phyloP scores from a whole-genome alignment of 2,329 filamentous ascomycete genomes.

The Tympanopsis confertula region DNA sequence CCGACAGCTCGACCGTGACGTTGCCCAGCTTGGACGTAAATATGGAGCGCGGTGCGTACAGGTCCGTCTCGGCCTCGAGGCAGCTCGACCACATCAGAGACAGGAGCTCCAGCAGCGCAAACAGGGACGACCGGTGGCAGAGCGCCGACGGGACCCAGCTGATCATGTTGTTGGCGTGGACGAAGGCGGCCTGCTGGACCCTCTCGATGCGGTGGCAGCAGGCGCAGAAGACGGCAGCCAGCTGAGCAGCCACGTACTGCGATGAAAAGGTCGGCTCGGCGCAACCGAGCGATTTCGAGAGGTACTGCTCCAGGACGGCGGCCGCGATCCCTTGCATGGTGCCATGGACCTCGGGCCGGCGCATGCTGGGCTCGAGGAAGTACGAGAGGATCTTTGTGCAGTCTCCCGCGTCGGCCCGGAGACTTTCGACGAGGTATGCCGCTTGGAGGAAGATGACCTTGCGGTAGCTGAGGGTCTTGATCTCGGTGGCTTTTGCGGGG shows the following conservation, averaged over 20 bases:
- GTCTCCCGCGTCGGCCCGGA: slow-evolving; percentile 76
- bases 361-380: slow-evolving; percentile 84
- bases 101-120: slow-evolving; percentile 81
- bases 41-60: slow-evolving; percentile 75
- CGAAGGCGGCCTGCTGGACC: slow-evolving; percentile 76
- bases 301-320: slow-evolving; percentile 67
- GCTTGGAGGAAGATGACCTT: slow-evolving; percentile 88
- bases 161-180: slow-evolving; percentile 77
- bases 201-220: slow-evolving; percentile 91
- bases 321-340: slow-evolving; percentile 53
- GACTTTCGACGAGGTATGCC: slow-evolving; percentile 75
- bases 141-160: slow-evolving; percentile 75
- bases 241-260: slow-evolving; percentile 76
- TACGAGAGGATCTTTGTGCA: slow-evolving; percentile 84
- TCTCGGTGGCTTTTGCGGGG: slow-evolving; percentile 65
- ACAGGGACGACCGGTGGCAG: slow-evolving; percentile 80
- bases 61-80: slow-evolving; percentile 83
- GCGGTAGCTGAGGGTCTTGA: slow-evolving; percentile 73
- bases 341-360: slow-evolving; percentile 47
- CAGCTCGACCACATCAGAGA: slow-evolving; percentile 94
- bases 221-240: slow-evolving; percentile 71
- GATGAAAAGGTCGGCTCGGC: slow-evolving; percentile 72
- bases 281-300: slow-evolving; percentile 63
- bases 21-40: slow-evolving; percentile 69
- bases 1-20: slow-evolving; percentile 80